Evolutionary conservation across 139 green algal species (phyloP), one percentile per base, ranked within the genome.

Genomic region (Coccomyxa sp.): DNA sequence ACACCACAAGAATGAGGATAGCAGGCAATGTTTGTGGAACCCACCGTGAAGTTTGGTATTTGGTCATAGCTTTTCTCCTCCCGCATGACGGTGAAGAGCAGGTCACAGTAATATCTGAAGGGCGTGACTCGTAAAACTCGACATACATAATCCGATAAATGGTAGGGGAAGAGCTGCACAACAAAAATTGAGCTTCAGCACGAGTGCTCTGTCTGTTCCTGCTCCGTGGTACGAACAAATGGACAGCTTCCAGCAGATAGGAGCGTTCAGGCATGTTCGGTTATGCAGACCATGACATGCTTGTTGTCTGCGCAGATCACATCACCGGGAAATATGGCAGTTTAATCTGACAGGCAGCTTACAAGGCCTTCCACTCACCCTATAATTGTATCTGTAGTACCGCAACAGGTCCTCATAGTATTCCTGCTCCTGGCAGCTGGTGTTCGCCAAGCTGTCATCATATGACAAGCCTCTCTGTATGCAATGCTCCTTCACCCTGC

Each of bases 41-140:
- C 83, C 82, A 96, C 95, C 45, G 94, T 96, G 87, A 98, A 98
- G 91, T 98, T 98, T 51, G 96, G 96, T 21, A 98, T 93, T 0
- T 90, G 89, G 88, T 98, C 96, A 83, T 98, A 98, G 12, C 92
- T 91, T 57, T 86, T 87, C 88, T 98, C 96, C 75, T 95, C 91
- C 63, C 88, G 91, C 84, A 98, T 93, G 7, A 87, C 85, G 9
- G 93, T 88, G 28, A 87, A 90, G 79, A 98, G 83, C 67, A 98
- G 87, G 45, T 97, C 93, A 13, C 76, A 87, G 85, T 98, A 98
- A 88, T 98, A 98, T 18, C 87, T 89, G 85, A 97, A 98, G 14
- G 95, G 93, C 3, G 93, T 96, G 31, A 97, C 77, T 7, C 95
- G 91, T 85, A 96, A 80, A n/a, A 97, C 83, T 28, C 95, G 94